These are phyloP conservation scores for Grosmannia huntii DNA, from an alignment of 2,329 filamentous ascomycete species.

Conservation along the genomic window DNA sequence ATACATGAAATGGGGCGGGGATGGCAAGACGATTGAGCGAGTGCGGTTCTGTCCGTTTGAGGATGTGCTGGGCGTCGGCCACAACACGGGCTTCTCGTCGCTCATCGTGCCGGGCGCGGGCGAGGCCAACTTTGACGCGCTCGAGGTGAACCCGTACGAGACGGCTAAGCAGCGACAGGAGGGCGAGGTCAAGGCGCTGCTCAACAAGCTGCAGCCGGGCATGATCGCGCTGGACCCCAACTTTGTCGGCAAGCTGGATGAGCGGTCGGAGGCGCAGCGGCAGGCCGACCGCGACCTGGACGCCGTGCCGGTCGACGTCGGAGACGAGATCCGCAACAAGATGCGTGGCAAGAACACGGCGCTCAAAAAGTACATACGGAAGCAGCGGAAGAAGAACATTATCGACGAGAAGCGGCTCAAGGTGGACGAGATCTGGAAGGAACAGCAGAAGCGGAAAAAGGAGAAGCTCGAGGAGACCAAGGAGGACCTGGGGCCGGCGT, in stretches of 20 bases:
- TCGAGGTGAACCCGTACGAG: slow-evolving; percentile 93
- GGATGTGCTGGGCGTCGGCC: slow-evolving; percentile 69
- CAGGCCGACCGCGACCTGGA: slow-evolving; percentile 72
- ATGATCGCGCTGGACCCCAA: slow-evolving; percentile 95
- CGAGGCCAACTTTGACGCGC: slow-evolving; percentile 88
- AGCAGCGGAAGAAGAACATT: slow-evolving; percentile 85
- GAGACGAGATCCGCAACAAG: slow-evolving; percentile 57
- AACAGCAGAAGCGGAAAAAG: slow-evolving; percentile 54
- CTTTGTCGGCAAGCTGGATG: slow-evolving; percentile 78
- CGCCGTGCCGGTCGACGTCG: slow-evolving; percentile 43
- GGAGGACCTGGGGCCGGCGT: slow-evolving; percentile 68
- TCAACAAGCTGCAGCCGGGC: slow-evolving; percentile 91
- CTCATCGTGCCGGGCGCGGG: slow-evolving; percentile 90
- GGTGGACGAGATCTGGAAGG: slow-evolving; percentile 70
- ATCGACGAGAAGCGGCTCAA: slow-evolving; percentile 89
- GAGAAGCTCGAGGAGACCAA: slow-evolving; percentile 50
- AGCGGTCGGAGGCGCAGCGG: slow-evolving; percentile 65
- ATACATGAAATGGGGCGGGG: slow-evolving; percentile 87
- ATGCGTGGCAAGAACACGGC: slow-evolving; percentile 72
- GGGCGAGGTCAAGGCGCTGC: slow-evolving; percentile 71
- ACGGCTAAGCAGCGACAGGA: slow-evolving; percentile 87
- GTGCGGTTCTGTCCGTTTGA: slow-evolving; percentile 91
- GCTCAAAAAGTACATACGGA: slow-evolving; percentile 75
- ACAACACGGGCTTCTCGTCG: slow-evolving; percentile 77
- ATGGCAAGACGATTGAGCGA: slow-evolving; percentile 67